Evolutionary conservation across 148 eudicot species (phyloP).

Genomic region (Chenopodium suecicum): DNA sequence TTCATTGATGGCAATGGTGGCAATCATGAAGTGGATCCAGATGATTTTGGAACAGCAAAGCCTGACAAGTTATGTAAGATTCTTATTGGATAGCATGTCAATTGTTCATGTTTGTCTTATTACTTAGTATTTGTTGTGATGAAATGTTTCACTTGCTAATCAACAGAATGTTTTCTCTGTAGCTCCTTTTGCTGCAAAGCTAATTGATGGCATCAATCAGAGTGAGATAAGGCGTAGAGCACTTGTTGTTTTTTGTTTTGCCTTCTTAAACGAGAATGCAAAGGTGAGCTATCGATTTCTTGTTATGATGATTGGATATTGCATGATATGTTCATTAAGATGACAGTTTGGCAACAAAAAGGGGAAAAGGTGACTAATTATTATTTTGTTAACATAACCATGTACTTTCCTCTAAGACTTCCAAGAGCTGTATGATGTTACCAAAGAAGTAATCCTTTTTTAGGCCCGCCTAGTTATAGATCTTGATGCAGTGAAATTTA

Average conservation of each 20-base stretch:
- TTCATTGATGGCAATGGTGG: slow-evolving; percentile 60
- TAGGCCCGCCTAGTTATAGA: not conserved
- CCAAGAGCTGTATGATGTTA: not conserved
- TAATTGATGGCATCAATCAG: slow-evolving; percentile 89
- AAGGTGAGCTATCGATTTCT: slow-evolving; percentile 44
- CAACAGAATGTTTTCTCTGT: slow-evolving; percentile 21
- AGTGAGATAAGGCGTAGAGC: slow-evolving; percentile 82
- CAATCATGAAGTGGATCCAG: slow-evolving; percentile 56
- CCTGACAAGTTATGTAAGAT: slow-evolving; percentile 69
- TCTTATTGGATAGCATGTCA: slow-evolving; percentile 11
- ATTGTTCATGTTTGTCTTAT: not conserved
- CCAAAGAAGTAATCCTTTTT: not conserved
- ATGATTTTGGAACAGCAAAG: slow-evolving; percentile 58
- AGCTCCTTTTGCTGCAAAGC: slow-evolving; percentile 69
- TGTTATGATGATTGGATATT: not conserved
- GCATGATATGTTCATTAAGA: not conserved
- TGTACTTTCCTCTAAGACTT: not conserved
- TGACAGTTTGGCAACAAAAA: no score
- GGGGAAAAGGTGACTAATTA: not conserved
- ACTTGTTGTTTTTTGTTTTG: slow-evolving; percentile 61
- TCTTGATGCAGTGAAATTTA: not conserved
- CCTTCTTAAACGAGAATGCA: slow-evolving; percentile 52
- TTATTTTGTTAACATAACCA: not conserved
- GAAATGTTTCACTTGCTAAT: not conserved
- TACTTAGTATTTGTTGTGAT: not conserved